phyloP scores from a whole-genome alignment of 495 filamentous ascomycete genomes.

The Lophiotrema nucula region DNA sequence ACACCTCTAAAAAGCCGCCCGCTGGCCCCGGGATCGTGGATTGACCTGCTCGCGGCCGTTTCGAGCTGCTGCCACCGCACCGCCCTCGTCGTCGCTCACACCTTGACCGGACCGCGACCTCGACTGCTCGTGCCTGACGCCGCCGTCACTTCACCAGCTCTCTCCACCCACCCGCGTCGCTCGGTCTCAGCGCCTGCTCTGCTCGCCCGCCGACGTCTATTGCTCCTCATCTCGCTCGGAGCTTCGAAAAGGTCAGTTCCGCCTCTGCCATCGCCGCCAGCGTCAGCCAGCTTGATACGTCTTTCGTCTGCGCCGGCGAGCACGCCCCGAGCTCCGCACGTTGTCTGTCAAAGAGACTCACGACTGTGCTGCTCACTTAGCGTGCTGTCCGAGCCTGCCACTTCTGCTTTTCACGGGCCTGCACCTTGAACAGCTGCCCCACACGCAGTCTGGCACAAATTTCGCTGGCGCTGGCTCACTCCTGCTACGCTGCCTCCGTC shows the following conservation, averaged over 20 bases:
- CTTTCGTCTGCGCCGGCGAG: neutral
- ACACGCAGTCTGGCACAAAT: too few species aligned
- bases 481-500: too few species aligned
- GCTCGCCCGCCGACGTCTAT: neutral
- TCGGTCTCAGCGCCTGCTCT: neutral
- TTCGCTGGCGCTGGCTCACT: too few species aligned
- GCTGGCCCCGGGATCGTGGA: constrained; percentile 6
- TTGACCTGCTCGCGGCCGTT: neutral
- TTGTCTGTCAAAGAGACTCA: too few species aligned
- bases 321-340: constrained; percentile 3
- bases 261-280: constrained; percentile 3
- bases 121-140: constrained; percentile 17
- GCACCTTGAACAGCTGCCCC: too few species aligned
- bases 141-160: neutral
- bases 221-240: neutral
- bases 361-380: neutral
- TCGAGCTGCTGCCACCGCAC: constrained; percentile 16
- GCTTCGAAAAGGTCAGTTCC: constrained; percentile 4
- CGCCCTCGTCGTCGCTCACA: constrained; percentile 9
- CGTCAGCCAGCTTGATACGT: neutral
- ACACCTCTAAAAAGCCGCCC: constrained; percentile 12
- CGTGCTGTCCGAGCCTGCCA: neutral
- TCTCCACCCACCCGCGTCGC: neutral
- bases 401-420: too few species aligned
- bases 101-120: constrained; percentile 3